Base-by-base conservation (phyloP, 169 alveolate genomes). In the Perkinsus chesapeaki region DNA sequence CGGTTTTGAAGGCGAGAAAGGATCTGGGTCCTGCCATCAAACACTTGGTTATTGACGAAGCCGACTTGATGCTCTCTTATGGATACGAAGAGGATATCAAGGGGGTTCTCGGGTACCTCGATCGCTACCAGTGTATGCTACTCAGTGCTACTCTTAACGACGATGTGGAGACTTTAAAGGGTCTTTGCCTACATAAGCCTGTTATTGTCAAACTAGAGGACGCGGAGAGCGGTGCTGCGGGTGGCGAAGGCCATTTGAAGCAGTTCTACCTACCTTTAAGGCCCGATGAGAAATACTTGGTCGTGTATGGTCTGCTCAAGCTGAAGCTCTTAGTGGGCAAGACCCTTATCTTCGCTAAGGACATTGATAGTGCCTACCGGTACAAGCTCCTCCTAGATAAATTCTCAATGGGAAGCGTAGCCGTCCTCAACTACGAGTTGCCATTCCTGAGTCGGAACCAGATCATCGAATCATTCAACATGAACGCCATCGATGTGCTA, bases 21-120 rank as follows among this genome's bases (percentile, higher is more conserved):
- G 39, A 48, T 82, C 92, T 93, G 39, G 73, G 91, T 37, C 36
- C 39, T 9, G 23, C 39, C 10, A 47, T 93, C 91, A 48, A 93
- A n/a, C 39, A 92, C 91, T 39, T 94, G n/a, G 95, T 94, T 9
- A 94, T 93, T 12, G 96, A 94, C 39, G 96, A 94, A 36, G 96
- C 96, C 1, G 96, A 94, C 60, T 73, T 94, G 3, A 91, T 94
- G 91, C 90, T 93, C 39, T 94, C 96, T 9, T 94, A 92, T 91
- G 96, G 96, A 23, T 94, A 91, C 48, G 94, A 92, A 37, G 92
- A 48, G n/a, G 96, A 93, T 31, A 92, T 94, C 23, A 60, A 60
- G 31, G 82, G 82, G 37, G 82, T 60, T 27, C 31, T 91, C 37
- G 93, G 91, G 73, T 48, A 36, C 34, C 94, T 94, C 34, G 39